Conservation (phyloP, 2,329 filamentous ascomycete genomes). For the Decorospora gaudefroyi region DNA sequence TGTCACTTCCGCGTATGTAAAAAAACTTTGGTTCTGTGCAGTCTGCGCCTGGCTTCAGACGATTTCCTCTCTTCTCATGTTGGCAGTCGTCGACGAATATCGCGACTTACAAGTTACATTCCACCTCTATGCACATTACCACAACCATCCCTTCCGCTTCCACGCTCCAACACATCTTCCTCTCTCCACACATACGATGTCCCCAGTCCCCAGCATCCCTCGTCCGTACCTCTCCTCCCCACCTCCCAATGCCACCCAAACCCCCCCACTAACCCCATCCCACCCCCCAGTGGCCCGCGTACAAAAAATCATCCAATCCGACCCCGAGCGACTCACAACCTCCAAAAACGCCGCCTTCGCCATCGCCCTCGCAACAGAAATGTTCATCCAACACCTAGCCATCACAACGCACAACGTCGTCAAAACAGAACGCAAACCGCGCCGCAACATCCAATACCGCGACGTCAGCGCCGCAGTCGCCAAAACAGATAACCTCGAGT, state of each 20-base stretch:
- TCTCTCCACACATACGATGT: not conserved
- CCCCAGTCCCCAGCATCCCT: not conserved
- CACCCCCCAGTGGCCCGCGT: constrained; percentile 76
- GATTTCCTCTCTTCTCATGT: not conserved
- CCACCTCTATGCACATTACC: too few relatives aligned
- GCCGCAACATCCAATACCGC: constrained; percentile 93
- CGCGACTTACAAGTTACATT: too few relatives aligned
- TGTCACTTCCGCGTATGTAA: constrained; percentile 78
- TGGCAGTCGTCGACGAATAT: too few relatives aligned
- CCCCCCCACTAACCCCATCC: constrained; percentile 3
- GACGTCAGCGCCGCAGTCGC: constrained; percentile 87
- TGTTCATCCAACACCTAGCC: constrained; percentile 92
- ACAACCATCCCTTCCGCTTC: too few relatives aligned
- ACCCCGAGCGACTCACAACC: constrained; percentile 75
- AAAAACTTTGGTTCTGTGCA: not conserved
- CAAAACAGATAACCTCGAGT: constrained; percentile 91
- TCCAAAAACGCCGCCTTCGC: constrained; percentile 94
- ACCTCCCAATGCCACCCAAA: not conserved
- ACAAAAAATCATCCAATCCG: constrained; percentile 90
- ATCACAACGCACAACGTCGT: constrained; percentile 84
- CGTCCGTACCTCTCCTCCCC: not conserved
- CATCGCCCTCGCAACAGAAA: constrained; percentile 89
- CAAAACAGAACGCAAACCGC: constrained; percentile 87
- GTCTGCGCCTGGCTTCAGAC: not conserved
- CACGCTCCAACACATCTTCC: not conserved